A percentile compares a stretch with the other conserved stretches of the same genome.
phyloP scores from a whole-genome alignment of 306 rosid species.

The Phaseolus lunatus region DNA sequence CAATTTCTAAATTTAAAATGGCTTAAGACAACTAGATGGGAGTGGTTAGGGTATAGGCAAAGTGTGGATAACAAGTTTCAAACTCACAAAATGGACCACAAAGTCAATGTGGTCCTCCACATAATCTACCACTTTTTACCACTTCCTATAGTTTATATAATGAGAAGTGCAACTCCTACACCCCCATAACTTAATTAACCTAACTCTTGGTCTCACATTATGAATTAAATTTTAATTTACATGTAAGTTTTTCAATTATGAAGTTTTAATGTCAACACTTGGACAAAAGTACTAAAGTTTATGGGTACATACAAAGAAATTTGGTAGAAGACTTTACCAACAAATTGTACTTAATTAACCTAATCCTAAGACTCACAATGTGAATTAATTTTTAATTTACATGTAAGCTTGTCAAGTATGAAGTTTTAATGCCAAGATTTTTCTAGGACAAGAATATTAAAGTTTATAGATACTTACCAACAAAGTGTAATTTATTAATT shows the following conservation, averaged over 20 bases:
- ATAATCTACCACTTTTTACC: not conserved
- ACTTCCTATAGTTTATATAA: slow-evolving; percentile 11
- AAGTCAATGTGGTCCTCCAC: not conserved
- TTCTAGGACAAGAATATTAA: not conserved
- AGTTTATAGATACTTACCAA: not conserved
- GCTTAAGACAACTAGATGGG: slow-evolving; percentile 31
- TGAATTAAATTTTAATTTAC: not conserved
- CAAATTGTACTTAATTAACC: not conserved
- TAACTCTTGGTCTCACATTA: not conserved
- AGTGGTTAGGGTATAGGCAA: not conserved
- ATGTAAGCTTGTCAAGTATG: not conserved
- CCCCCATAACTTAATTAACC: not conserved
- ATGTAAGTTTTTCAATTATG: not conserved
- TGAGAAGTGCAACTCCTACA: not conserved
- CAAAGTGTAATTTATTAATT: no score
- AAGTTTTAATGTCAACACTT: not conserved
- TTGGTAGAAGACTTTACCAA: not conserved
- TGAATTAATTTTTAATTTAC: not conserved
- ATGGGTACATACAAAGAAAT: not conserved
- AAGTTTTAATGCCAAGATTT: not conserved
- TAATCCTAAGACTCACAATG: not conserved
- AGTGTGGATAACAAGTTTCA: not conserved
- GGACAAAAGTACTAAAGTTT: not conserved
- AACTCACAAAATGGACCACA: not conserved
- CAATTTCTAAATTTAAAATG: slow-evolving; percentile 9